Percentiles rank a stretch among this genome's conserved stretches.
Evolutionary conservation across 2,329 filamentous ascomycete genomes (phyloP).

Genomic region (Alternaria ethzedia): DNA sequence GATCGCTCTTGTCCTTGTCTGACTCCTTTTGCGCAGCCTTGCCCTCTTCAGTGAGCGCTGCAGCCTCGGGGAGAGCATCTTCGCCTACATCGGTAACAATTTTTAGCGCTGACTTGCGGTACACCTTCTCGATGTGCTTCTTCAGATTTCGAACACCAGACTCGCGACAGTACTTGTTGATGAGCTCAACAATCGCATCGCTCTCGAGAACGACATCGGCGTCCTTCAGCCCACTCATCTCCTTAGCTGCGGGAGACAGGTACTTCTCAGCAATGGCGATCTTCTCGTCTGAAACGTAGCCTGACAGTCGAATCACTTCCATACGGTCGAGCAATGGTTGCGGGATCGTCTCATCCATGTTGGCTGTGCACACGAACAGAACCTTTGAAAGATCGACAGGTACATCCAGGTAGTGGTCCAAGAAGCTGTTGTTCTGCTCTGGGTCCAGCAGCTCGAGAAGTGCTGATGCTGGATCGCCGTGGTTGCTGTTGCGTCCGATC

Average conservation of each 20-base stretch:
- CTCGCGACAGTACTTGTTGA: constrained; percentile 98
- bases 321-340: constrained; percentile 92
- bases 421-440: constrained; percentile 95
- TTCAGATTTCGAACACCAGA: constrained; percentile 97
- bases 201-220: constrained; percentile 88
- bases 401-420: constrained; percentile 98
- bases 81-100: constrained; percentile 96
- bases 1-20: constrained; percentile 68
- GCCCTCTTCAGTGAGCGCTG: constrained; percentile 83
- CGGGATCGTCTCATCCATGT: constrained; percentile 98
- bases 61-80: constrained; percentile 77
- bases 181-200: constrained; percentile 91
- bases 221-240: constrained; percentile 86
- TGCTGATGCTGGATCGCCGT: constrained; percentile 89
- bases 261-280: constrained; percentile 97
- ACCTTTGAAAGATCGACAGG: constrained; percentile 97
- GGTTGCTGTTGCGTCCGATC: constrained; percentile 91
- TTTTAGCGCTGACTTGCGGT: constrained; percentile 94
- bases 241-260: constrained; percentile 91
- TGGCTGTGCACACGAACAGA: constrained; percentile 97
- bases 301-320: constrained; percentile 95
- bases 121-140: constrained; percentile 99
- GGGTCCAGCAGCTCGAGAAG: constrained; percentile 93
- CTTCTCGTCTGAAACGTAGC: constrained; percentile 97
- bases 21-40: constrained; percentile 77